These are phyloP conservation scores for Geotrichum histeridarum DNA, from an alignment of 1,139 yeast genomes.

Conservation along the genomic window DNA sequence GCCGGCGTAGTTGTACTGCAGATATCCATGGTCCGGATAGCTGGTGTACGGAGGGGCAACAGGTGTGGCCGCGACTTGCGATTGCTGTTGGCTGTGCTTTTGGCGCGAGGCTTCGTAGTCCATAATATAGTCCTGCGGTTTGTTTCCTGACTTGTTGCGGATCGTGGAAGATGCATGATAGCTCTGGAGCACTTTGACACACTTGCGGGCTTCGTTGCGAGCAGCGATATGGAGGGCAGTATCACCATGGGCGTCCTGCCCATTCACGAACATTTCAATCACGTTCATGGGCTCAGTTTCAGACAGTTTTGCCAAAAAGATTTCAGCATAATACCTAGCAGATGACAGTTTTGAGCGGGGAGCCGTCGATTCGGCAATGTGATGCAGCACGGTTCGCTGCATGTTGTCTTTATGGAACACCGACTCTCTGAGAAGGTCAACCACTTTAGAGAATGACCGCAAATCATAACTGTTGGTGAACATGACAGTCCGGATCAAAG, in stretches of 20 bases:
- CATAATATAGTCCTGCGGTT: conserved; percentile 67
- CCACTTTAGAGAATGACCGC: conserved; percentile 64
- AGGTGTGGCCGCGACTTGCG: conserved; percentile 21
- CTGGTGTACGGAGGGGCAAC: not conserved
- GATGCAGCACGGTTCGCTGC: conserved; percentile 71
- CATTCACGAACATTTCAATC: conserved; percentile 55
- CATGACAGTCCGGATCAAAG: conserved; percentile 73
- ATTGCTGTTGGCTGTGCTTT: conserved; percentile 1
- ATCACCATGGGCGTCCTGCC: conserved; percentile 78
- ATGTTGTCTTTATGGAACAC: conserved; percentile 62
- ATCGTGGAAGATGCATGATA: conserved; percentile 71
- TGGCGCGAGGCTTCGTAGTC: conserved; percentile 39
- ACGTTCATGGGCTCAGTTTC: conserved; percentile 53
- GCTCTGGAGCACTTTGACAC: conserved; percentile 65
- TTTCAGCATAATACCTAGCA: conserved; percentile 77
- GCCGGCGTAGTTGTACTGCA: conserved; percentile 12
- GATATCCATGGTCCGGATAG: conserved; percentile 15
- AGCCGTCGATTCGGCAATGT: conserved; percentile 60
- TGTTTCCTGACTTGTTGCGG: conserved; percentile 63
- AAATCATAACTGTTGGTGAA: conserved; percentile 85
- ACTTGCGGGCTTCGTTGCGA: conserved; percentile 64
- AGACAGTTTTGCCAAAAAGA: conserved; percentile 62
- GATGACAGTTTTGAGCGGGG: conserved; percentile 63
- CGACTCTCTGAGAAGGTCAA: conserved; percentile 63
- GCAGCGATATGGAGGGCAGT: conserved; percentile 85